Percentiles rank a stretch among this genome's conserved stretches.
Evolutionary conservation across 2,329 filamentous ascomycete species (phyloP).

Genomic region (Trichoderma gracile): DNA sequence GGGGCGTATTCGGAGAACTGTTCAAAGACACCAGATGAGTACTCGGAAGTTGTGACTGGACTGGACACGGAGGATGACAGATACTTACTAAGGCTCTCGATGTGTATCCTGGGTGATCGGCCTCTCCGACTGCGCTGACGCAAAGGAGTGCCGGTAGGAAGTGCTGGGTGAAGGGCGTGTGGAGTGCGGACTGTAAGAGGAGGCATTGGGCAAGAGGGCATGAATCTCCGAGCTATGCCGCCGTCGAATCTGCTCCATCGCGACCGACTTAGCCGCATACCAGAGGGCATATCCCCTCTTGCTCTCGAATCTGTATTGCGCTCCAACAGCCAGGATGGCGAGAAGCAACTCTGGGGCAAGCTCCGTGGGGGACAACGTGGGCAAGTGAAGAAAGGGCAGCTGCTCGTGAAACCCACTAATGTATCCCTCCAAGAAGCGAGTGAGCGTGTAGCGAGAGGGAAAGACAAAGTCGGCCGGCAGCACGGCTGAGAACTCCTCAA

Average conservation of each 20-base stretch:
- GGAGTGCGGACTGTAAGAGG: conserved; percentile 61
- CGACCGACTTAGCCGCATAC: conserved; percentile 61
- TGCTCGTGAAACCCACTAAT: conserved; percentile 65
- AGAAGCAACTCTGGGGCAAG: conserved; percentile 68
- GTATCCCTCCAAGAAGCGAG: conserved; percentile 69
- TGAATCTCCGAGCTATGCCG: conserved; percentile 59
- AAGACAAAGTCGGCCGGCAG: conserved; percentile 65
- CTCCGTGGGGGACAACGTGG: conserved; percentile 64
- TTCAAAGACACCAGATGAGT: not conserved
- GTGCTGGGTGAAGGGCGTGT: conserved; percentile 60
- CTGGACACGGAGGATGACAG: no score
- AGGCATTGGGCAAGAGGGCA: conserved; percentile 56
- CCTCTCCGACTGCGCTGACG: conserved; percentile 58
- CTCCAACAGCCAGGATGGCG: conserved; percentile 67
- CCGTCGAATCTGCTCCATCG: conserved; percentile 59
- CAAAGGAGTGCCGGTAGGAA: conserved; percentile 59
- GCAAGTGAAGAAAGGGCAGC: conserved; percentile 63
- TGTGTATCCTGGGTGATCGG: conserved; percentile 60
- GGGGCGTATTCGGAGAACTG: conserved; percentile 60
- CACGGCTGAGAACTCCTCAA: conserved; percentile 62
- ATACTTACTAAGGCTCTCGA: conserved; percentile 59
- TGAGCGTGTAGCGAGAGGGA: conserved; percentile 68
- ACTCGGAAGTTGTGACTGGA: no score
- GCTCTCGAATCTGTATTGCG: conserved; percentile 64
- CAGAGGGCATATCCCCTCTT: conserved; percentile 60